These are phyloP conservation scores for Sporothrix globosa DNA, from an alignment of 2,329 filamentous ascomycete genomes.

Conservation along the genomic window DNA sequence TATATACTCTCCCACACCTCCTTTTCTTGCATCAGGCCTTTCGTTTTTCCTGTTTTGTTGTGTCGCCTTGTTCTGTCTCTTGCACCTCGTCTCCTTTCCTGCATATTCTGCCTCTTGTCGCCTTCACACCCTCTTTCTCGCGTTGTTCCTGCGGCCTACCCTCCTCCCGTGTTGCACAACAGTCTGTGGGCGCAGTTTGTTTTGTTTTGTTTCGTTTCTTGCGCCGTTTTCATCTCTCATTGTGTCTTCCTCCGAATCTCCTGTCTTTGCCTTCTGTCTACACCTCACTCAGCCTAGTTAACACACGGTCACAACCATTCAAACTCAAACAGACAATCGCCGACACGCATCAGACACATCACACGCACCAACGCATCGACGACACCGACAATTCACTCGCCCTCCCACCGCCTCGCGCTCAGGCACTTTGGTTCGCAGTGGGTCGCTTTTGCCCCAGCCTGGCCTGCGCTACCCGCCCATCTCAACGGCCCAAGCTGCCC, in stretches of 20 bases:
- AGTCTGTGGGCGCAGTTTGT: not conserved
- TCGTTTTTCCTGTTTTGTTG: not conserved
- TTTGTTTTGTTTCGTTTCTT: constrained; percentile 19
- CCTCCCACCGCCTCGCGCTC: constrained; percentile 13
- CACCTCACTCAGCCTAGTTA: not conserved
- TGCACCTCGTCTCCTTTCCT: constrained; percentile 12
- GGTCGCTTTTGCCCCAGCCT: not conserved
- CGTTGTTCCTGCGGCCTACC: not conserved
- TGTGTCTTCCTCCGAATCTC: not conserved
- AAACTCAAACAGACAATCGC: constrained; percentile 7
- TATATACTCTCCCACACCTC: constrained; percentile 17
- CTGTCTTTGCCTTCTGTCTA: not conserved
- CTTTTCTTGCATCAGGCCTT: constrained; percentile 14
- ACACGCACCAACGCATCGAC: not conserved
- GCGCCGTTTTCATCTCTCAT: not conserved
- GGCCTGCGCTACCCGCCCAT: constrained; percentile 6
- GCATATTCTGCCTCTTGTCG: constrained; percentile 1
- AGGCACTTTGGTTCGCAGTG: not conserved
- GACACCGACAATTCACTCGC: no score
- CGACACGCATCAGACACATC: constrained; percentile 6
- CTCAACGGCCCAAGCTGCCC: not conserved
- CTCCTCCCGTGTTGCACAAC: constrained; percentile 1
- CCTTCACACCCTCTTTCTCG: constrained; percentile 6
- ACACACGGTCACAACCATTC: constrained; percentile 4
- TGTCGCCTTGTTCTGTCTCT: constrained; percentile 1